phyloP scores from a whole-genome alignment of 352 stramenopile genomes.

The Phytopythium sindhum region DNA sequence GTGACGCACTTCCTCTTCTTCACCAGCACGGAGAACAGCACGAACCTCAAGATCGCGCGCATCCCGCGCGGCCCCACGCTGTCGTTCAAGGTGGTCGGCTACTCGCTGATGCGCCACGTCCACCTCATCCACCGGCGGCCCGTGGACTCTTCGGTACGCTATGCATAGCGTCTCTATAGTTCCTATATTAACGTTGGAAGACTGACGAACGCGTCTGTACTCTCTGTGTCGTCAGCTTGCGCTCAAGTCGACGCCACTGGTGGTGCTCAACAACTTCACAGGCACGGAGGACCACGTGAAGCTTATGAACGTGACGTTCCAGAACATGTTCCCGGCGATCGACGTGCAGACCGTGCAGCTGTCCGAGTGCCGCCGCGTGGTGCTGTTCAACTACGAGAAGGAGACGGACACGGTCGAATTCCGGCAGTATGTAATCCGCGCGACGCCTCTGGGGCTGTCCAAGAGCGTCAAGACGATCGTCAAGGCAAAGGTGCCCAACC shows the following conservation, averaged over 20 bases:
- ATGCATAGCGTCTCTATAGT: background rate
- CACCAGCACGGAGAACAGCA: conserved; percentile 90
- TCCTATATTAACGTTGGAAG: background rate
- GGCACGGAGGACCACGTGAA: conserved; percentile 83
- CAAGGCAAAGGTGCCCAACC: conserved; percentile 92
- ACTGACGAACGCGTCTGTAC: background rate
- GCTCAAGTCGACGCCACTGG: conserved; percentile 90
- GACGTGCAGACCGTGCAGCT: conserved; percentile 97
- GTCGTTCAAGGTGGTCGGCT: conserved; percentile 90
- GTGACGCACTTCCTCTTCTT: conserved; percentile 98
- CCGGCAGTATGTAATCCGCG: conserved; percentile 97
- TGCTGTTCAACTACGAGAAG: conserved; percentile 97
- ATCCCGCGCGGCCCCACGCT: conserved; percentile 94
- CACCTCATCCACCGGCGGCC: conserved; percentile 89
- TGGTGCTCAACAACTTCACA: conserved; percentile 99
- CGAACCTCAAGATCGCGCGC: conserved; percentile 94
- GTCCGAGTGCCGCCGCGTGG: conserved; percentile 93
- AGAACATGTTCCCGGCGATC: conserved; percentile 99
- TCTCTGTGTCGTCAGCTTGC: conserved; percentile 30
- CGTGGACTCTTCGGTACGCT: conserved; percentile 73
- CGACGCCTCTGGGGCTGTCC: conserved; percentile 91
- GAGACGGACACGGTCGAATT: conserved; percentile 93
- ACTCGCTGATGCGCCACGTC: conserved; percentile 92
- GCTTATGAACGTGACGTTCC: conserved; percentile 98
- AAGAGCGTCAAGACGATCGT: conserved; percentile 90